phyloP scores from a whole-genome alignment of 495 filamentous ascomycete genomes.

The Xylaria longipes region DNA sequence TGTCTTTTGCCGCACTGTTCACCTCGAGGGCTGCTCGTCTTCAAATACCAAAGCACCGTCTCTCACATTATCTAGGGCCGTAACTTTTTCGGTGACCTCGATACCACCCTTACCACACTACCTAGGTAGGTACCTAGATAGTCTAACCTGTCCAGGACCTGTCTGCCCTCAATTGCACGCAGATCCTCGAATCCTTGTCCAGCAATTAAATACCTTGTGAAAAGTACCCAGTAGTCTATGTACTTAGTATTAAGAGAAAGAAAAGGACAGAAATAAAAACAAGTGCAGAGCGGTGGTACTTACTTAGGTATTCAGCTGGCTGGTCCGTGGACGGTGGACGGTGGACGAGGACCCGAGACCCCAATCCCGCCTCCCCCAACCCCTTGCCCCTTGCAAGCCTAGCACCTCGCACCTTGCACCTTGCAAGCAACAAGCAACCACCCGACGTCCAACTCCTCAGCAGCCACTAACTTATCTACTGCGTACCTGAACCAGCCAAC shows the following conservation, averaged over 20 bases:
- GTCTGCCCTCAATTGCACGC: not conserved
- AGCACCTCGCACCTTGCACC: too few species aligned
- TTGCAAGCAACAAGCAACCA: not conserved
- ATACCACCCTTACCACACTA: not conserved
- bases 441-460: not conserved
- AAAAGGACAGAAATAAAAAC: not conserved
- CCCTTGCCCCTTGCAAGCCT: too few species aligned
- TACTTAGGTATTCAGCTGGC: too few species aligned
- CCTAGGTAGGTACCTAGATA: too few species aligned
- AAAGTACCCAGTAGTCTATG: too few species aligned
- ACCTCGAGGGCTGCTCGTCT: not conserved
- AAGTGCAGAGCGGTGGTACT: not conserved
- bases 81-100: not conserved
- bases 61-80: not conserved
- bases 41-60: not conserved
- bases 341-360: not conserved
- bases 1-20: not conserved
- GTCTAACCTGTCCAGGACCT: not conserved
- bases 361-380: not conserved
- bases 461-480: not conserved
- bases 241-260: not conserved
- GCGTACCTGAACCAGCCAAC: not conserved
- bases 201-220: not conserved
- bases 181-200: slow-evolving; percentile 13
- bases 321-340: slow-evolving; percentile 6